Evolutionary conservation across 805 yeast genomes (phyloP).

Genomic region (Wickerhamiella nectarea): DNA sequence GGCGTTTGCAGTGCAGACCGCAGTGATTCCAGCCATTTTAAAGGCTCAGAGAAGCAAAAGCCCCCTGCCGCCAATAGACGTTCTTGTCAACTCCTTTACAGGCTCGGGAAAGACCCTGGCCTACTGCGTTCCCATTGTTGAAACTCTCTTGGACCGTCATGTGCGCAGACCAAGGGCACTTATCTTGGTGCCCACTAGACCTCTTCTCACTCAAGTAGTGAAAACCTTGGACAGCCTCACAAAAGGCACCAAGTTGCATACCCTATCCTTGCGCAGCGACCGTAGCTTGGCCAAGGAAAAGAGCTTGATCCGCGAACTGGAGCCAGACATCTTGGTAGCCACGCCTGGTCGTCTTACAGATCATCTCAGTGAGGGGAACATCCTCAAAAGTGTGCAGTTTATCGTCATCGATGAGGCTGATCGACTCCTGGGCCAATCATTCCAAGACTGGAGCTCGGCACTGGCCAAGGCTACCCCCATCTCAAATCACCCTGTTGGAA

Average conservation of each 20-base stretch:
- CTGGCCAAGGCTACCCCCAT: conserved; percentile 19
- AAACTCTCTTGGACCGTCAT: conserved; percentile 40
- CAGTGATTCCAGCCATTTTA: conserved; percentile 46
- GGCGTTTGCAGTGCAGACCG: conserved; percentile 70
- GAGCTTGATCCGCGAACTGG: conserved; percentile 28
- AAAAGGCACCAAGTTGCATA: conserved; percentile 52
- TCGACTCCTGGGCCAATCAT: conserved; percentile 81
- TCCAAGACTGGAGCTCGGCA: conserved; percentile 79
- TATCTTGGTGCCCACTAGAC: conserved; percentile 78
- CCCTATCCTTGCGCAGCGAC: conserved; percentile 43
- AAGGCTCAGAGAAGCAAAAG: conserved; percentile 26
- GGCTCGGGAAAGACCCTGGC: conserved; percentile 95
- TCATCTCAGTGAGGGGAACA: conserved; percentile 32
- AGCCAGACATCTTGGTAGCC: conserved; percentile 28
- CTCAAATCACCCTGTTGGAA: conserved; percentile 9
- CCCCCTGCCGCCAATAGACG: conserved; percentile 35
- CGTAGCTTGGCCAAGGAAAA: conserved; percentile 53
- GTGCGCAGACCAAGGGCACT: conserved; percentile 67
- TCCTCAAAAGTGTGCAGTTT: conserved; percentile 46
- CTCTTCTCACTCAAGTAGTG: conserved; percentile 71
- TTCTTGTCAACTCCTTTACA: conserved; percentile 83
- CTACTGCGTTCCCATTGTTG: conserved; percentile 70
- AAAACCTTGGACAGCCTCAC: conserved; percentile 45
- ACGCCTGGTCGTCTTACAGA: conserved; percentile 91
- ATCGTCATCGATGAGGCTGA: conserved; percentile 89